Base-by-base conservation (phyloP, 2,329 filamentous ascomycete genomes). In the Aspergillus pseudoglaucus region DNA sequence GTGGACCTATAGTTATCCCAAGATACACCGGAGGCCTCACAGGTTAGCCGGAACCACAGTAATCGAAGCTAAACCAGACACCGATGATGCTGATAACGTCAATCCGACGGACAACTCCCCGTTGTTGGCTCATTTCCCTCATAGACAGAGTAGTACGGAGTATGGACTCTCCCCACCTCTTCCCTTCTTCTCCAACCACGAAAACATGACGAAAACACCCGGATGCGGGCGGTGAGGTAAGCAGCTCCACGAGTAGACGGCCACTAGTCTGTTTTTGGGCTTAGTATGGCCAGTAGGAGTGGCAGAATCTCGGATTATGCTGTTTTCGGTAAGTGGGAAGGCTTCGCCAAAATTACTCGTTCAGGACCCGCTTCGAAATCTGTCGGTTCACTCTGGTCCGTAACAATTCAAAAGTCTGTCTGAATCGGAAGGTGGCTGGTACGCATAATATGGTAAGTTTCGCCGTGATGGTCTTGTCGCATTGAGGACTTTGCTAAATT, bases 1-100 rank as follows among this genome's bases (percentile, higher is more conserved):
- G 53, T 59, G 56, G 55, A 55, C 51, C 57, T 53, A 44, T 41
- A 44, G 42, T 43, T 23, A 46, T 44, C 25, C 27, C 46, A 47
- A 32, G 20, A 35, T 35, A n/a, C 33, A 35, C 33, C 33, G 33
- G 14, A 35, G 33, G 6, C 33, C 14, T n/a, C 15, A n/a, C 33
- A 35, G 18, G 18, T 25, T 25, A 42, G 12, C 14, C 12, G 25
- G 20, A 42, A 25, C 41, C 41, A 42, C 41, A 14, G 38, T 14
- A 27, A 22, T 42, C 14, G 14, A 22, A 42, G 39, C 18, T 20
- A 18, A 22, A 22, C 25, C 25, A 30, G 25, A 42, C n/a, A 42
- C 39, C 18, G 39, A 20, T 17, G 39, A 17, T 39, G 18, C n/a
- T 20, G 23, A 42, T 42, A 22, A 22, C 41, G 41, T 42, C 41